Conservation (phyloP, 768 basidiomycete species). For the Leccinellum albellum region DNA sequence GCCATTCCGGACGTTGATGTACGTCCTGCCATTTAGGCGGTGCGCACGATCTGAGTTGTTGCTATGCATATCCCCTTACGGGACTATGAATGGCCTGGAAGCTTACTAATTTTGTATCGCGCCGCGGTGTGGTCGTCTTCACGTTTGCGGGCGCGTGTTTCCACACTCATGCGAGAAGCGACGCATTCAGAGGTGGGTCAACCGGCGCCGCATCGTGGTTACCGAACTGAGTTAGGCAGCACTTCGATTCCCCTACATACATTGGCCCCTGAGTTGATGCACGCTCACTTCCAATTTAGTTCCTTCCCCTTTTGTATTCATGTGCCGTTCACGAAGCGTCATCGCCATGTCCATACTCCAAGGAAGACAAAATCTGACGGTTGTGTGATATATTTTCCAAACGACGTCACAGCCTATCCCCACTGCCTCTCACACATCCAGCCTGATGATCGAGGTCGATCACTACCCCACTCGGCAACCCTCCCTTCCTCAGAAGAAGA, state of each 20-base stretch:
- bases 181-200: not conserved
- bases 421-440: not conserved
- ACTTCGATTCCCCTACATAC: slow-evolving; percentile 8
- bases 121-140: slow-evolving; percentile 8
- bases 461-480: not conserved
- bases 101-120: slow-evolving; percentile 4
- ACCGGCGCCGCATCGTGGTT: slow-evolving; percentile 6
- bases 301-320: not conserved
- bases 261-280: slow-evolving; percentile 1
- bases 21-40: slow-evolving; percentile 3
- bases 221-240: not conserved
- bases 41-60: slow-evolving; percentile 4
- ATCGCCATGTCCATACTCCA: not conserved
- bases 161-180: slow-evolving; percentile 9
- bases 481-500: slow-evolving; percentile 52
- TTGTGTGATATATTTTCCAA: not conserved
- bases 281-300: slow-evolving; percentile 7
- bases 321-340: not conserved
- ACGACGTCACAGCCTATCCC: slow-evolving; percentile 1
- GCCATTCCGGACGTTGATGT: not conserved
- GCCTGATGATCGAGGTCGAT: too few species aligned
- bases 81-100: slow-evolving; percentile 3
- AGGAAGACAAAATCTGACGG: not conserved
- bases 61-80: slow-evolving; percentile 11
- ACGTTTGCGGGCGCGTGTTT: slow-evolving; percentile 3